Conservation (phyloP, 306 rosid species). For the Hippophae tibetana region DNA sequence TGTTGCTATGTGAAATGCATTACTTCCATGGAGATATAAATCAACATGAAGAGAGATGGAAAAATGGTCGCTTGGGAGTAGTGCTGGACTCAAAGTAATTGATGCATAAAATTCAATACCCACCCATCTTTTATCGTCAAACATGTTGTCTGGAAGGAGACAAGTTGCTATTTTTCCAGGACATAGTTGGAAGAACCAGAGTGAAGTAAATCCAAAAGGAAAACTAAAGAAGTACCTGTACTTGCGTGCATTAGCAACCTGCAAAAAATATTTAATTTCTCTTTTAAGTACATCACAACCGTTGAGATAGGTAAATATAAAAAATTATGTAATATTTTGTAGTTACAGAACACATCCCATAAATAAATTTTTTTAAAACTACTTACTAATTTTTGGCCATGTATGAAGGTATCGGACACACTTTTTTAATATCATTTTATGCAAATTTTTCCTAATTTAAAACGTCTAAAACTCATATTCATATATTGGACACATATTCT, state of each 20-base stretch:
- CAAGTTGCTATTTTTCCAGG: not conserved
- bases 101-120: not conserved
- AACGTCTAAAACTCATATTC: no score
- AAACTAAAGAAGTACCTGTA: not conserved
- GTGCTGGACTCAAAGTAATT: not conserved
- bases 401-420: no score
- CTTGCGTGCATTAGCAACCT: not conserved
- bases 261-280: not conserved
- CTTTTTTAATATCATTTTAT: no score
- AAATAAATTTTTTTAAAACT: no score
- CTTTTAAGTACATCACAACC: no score
- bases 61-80: not conserved
- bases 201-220: not conserved
- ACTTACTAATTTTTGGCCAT: no score
- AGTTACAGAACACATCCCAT: no score
- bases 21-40: not conserved
- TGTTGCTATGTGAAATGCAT: not conserved
- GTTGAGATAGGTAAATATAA: no score
- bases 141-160: not conserved
- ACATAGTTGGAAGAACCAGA: slow-evolving; percentile 1
- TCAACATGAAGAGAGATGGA: not conserved
- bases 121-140: not conserved
- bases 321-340: no score
- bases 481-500: no score
- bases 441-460: no score